Conservation (phyloP, 1,284 basidiomycete species). For the Cryptococcus floricola region DNA sequence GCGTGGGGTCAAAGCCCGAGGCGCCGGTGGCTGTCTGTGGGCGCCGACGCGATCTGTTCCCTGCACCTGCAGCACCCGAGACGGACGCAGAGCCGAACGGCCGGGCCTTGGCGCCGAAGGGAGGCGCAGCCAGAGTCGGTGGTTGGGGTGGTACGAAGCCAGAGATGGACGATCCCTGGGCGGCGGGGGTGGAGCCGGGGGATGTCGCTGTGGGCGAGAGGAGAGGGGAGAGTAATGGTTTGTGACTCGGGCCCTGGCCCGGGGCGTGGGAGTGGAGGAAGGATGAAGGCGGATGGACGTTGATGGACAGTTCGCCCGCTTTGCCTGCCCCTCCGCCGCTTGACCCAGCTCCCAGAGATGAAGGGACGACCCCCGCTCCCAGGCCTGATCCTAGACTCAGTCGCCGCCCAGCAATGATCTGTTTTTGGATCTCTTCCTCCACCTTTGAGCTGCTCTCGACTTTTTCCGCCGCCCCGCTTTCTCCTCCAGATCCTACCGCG, state of each 20-base stretch:
- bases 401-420: conserved; percentile 23
- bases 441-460: too few species aligned
- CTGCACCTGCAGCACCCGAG: not conserved
- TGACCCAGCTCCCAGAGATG: too few species aligned
- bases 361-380: conserved; percentile 21
- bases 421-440: not conserved
- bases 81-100: not conserved
- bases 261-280: not conserved
- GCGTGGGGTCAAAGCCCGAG: too few species aligned
- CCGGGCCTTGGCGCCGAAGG: conserved; percentile 11
- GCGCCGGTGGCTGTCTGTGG: conserved; percentile 17
- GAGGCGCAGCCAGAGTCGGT: conserved; percentile 3
- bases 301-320: not conserved
- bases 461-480: too few species aligned
- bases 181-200: not conserved
- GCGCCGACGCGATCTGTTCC: conserved; percentile 7
- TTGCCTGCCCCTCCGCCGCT: not conserved
- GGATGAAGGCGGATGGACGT: not conserved
- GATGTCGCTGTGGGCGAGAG: conserved; percentile 2
- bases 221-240: not conserved
- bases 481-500: not conserved
- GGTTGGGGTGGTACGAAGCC: not conserved
- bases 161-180: not conserved
- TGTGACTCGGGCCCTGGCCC: too few species aligned
- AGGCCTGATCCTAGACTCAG: conserved; percentile 38